Evolutionary conservation across 768 basidiomycete genomes (phyloP).

Genomic region (Nidularia pulvinata): DNA sequence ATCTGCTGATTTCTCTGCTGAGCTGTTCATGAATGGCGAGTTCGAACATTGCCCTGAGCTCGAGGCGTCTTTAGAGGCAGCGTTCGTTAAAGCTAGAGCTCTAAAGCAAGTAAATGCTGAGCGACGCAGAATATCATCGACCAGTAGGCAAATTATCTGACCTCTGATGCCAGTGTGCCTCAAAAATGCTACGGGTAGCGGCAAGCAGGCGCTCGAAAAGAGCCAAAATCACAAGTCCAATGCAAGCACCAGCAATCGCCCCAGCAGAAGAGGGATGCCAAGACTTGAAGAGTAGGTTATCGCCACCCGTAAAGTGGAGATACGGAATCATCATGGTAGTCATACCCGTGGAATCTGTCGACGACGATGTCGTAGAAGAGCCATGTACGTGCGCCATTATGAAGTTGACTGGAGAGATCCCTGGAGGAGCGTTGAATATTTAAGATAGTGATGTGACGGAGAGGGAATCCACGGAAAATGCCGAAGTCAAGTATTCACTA

Average conservation of each 20-base stretch:
- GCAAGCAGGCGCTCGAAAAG: conserved; percentile 71
- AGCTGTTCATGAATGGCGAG: background rate
- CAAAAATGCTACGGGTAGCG: conserved; percentile 51
- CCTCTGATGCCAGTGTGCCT: conserved; percentile 61
- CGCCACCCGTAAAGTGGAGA: conserved; percentile 68
- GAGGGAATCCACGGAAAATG: background rate
- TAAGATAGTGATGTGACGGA: background rate
- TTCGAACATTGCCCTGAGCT: background rate
- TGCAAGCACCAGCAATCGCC: conserved; percentile 73
- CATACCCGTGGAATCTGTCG: conserved; percentile 9
- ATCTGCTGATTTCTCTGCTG: conserved; percentile 6
- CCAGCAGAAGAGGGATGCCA: conserved; percentile 72
- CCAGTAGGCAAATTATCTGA: conserved; percentile 19
- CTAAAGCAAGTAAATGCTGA: background rate
- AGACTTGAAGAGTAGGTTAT: conserved; percentile 63
- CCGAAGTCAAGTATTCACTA: background rate
- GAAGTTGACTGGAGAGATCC: too few species aligned
- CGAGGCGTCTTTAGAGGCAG: background rate
- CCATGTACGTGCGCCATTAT: conserved; percentile 7
- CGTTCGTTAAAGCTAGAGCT: background rate
- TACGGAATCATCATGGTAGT: conserved; percentile 57
- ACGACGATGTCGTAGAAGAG: conserved; percentile 7
- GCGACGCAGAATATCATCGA: background rate
- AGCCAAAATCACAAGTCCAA: conserved; percentile 68
- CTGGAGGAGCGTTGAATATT: too few species aligned